Evolutionary conservation across 1,139 yeast genomes (phyloP), one percentile per base, ranked within the genome.

Genomic region (Meyerozyma guilliermondii): DNA sequence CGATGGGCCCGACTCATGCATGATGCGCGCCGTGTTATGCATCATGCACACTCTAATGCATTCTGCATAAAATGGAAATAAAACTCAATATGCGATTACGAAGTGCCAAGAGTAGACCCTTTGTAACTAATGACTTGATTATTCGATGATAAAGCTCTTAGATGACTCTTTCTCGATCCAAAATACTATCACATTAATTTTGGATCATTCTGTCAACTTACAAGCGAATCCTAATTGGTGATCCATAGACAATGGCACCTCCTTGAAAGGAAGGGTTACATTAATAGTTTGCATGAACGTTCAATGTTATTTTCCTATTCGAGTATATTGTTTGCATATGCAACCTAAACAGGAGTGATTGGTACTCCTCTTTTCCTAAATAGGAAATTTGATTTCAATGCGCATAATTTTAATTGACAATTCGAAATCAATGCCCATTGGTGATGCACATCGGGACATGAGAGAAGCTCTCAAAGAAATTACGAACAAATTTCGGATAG

Each of bases 1-100:
- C 36, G 36, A 33, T 33, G 36, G 36, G 13, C 24, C 36, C 36
- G 36, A 13, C 26, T 18, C 24, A 33, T 33, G 36, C 36, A 20
- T 33, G 23, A 33, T 20, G 36, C 24, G 36, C 24, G 24, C 24
- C 14, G 24, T 33, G n/a, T 18, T 13, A 20, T 33, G 36, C 36
- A 20, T 9, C 24, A 18, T 33, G 36, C 36, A 17, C 9, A 33
- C 24, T 7, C 13, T 11, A 17, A 14, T 17, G 24, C 36, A 11
- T 20, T 2, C 9, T 14, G 36, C 36, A 20, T 20, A 20, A 17
- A 16, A 13, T 13, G 35, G n/a, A 5, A 7, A 17, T 31, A 27
- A 27, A 27, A 4, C 5, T 27, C 30, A n/a, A 27, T 27, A 18
- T 4, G 7, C 10, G 14, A 11, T 27, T 27, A 3, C 7, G 6